Base-by-base conservation (phyloP, 1,284 basidiomycete genomes). In the Mycosarcoma mackinlayi region DNA sequence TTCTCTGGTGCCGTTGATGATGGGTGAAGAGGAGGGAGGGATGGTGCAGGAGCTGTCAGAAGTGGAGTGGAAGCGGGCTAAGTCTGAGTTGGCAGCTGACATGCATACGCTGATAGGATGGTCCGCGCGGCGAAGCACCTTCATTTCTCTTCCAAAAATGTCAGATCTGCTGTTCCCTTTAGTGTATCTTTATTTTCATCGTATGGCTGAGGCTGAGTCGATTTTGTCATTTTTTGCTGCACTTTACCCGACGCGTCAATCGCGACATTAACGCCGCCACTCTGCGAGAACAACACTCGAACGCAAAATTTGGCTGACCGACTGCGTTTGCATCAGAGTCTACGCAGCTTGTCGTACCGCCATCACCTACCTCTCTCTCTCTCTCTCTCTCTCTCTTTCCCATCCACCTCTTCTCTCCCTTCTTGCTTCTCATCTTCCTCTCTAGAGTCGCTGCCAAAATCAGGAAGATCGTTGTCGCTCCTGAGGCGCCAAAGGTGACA, bases 241-340 rank as follows among this genome's bases (percentile, higher is more conserved):
- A 49, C 54, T 63, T 35, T 63, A 63, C 50, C 34, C 61, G 61
- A 63, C 61, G 61, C 61, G 61, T 63, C 61, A 51, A 47, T 34
- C 41, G 45, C 46, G 52, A 40, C 39, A 27, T 34, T n/a, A 11
- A 16, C 41, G 30, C 46, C 47, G 53, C 60, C 53, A 56, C 52
- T 52, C 30, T n/a, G 19, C 13, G 24, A 63, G 60, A 63, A 44
- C 53, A 63, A 63, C 60, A 63, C 60, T 47, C 44, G 35, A 30
- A 24, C 18, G 11, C 27, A 50, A 40, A 31, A 38, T 38, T 49
- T 10, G 10, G 39, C n/a, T 4, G 23, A 16, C 23, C 23, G 24
- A 39, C 37, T 9, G 19, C 8, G 21, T 2, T 39, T 6, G 18
- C 5, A 19, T 35, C 11, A n/a, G n/a, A n/a, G n/a, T n/a, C n/a